Percentiles rank a stretch among this genome's conserved stretches.
Evolutionary conservation across 352 stramenopile genomes (phyloP).

Genomic region (Saprolegnia parasitica): DNA sequence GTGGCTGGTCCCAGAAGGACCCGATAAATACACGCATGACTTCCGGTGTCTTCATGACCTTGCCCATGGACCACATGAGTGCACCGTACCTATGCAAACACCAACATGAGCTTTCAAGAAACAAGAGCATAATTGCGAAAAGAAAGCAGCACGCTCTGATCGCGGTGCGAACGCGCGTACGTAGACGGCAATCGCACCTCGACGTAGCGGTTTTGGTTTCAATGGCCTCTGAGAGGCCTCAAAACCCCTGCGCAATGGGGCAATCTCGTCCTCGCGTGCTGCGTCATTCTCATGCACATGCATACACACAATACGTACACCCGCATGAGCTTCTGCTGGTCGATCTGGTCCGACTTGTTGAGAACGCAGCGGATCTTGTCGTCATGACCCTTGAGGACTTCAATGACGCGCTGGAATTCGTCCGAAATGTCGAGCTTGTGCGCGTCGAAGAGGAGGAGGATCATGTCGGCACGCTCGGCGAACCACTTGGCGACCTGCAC

Average conservation of each 20-base stretch:
- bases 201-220: conserved; percentile 12
- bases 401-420: conserved; percentile 97
- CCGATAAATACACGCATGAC: conserved; percentile 98
- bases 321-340: conserved; percentile 96
- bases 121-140: background rate
- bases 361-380: conserved; percentile 99
- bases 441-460: conserved; percentile 99
- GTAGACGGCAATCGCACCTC: too few species aligned
- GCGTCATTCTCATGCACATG: conserved; percentile 18
- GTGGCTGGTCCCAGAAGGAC: conserved; percentile 95
- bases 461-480: conserved; percentile 95
- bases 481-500: conserved; percentile 89
- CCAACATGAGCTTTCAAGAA: background rate
- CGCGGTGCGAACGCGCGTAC: background rate
- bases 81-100: conserved; percentile 88
- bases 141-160: conserved; percentile 3
- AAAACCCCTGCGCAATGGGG: conserved; percentile 46
- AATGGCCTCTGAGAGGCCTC: conserved; percentile 31
- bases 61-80: conserved; percentile 97
- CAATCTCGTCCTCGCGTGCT: conserved; percentile 18
- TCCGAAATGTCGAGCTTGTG: conserved; percentile 99
- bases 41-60: conserved; percentile 97
- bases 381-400: conserved; percentile 94
- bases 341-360: conserved; percentile 99
- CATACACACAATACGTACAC: conserved; percentile 52